Evolutionary conservation across 2,329 filamentous ascomycete species (phyloP).

Genomic region (Pestalotiopsis sp.): DNA sequence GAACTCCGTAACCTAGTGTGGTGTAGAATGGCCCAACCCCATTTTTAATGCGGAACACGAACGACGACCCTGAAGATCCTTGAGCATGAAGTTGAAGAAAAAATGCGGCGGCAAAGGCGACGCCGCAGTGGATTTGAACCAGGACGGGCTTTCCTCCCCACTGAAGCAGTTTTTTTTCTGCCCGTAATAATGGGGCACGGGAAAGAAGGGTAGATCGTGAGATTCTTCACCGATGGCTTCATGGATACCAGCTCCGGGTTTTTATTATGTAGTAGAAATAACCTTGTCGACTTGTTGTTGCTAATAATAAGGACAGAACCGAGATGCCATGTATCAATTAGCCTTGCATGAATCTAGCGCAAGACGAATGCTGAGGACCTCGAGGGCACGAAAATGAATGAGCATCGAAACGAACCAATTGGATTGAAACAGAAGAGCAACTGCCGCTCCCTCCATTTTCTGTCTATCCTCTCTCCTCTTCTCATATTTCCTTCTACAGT

Average conservation of each 20-base stretch:
- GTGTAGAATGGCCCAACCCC: not conserved
- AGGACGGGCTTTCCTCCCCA: not conserved
- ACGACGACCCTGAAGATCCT: not conserved
- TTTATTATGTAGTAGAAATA: not conserved
- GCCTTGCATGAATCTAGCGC: not conserved
- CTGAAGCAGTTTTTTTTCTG: not conserved
- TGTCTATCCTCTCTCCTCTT: not conserved
- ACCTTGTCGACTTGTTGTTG: too few species aligned
- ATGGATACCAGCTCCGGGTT: not conserved
- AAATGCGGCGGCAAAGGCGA: not conserved
- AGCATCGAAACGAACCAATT: not conserved
- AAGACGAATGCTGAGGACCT: not conserved
- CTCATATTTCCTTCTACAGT: not conserved
- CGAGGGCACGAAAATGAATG: not conserved
- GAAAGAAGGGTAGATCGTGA: too few species aligned
- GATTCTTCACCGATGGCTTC: too few species aligned
- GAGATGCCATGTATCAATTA: too few species aligned
- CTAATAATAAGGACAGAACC: not conserved
- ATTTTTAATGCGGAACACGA: not conserved
- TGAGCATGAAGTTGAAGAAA: not conserved
- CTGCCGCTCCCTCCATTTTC: not conserved
- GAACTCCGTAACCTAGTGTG: too few species aligned
- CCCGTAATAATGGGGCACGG: too few species aligned
- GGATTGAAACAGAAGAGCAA: not conserved
- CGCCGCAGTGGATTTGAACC: not conserved